These are phyloP conservation scores for Verticillium longisporum DNA, from an alignment of 2,329 filamentous ascomycete species.

Conservation along the genomic window DNA sequence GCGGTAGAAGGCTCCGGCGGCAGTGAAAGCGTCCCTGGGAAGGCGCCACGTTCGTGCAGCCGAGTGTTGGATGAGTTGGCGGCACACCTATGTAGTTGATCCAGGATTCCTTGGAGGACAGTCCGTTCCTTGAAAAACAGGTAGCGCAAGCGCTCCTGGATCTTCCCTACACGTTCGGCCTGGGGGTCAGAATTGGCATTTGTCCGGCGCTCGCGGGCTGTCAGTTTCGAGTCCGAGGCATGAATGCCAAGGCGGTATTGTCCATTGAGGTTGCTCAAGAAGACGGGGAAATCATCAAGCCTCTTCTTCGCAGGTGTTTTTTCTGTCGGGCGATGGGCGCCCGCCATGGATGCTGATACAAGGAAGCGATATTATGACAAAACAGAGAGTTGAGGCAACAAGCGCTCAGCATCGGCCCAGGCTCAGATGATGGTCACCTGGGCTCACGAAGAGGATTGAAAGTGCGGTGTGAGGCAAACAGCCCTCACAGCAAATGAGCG, in stretches of 20 bases:
- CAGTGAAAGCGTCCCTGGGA: background rate
- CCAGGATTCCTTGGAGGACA: conserved; percentile 1
- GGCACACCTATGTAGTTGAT: conserved; percentile 2
- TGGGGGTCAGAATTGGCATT: background rate
- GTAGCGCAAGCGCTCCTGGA: background rate
- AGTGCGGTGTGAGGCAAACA: no score
- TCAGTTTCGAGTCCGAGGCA: background rate
- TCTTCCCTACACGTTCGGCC: conserved; percentile 2
- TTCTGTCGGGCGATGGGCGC: no score
- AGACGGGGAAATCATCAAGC: background rate
- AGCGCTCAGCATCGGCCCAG: no score
- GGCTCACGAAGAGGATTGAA: no score
- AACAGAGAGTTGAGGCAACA: no score
- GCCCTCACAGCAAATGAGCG: no score
- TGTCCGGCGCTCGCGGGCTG: background rate
- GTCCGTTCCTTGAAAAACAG: background rate
- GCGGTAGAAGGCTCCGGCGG: background rate
- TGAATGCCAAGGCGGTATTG: background rate
- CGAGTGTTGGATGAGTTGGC: conserved; percentile 1
- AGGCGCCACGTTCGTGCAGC: background rate
- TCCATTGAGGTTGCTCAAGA: background rate
- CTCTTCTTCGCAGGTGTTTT: background rate
- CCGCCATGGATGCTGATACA: background rate
- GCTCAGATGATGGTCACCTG: no score
- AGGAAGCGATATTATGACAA: no score